Evolutionary conservation across 2,329 filamentous ascomycete species (phyloP).

Genomic region (Aspergillus sp.): DNA sequence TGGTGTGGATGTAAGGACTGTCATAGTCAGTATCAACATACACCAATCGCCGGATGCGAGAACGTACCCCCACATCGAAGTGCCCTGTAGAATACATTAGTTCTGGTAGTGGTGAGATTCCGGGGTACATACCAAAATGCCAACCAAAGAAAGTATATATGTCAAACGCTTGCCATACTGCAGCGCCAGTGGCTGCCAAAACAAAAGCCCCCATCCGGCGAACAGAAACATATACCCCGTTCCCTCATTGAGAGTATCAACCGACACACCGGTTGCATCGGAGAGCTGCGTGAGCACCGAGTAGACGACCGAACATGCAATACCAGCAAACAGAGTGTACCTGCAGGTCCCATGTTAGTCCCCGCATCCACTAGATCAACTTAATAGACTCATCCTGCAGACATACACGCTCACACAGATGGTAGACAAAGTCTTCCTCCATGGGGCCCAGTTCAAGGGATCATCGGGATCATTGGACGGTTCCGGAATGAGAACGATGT

Average conservation of each 20-base stretch:
- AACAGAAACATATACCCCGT: conserved; percentile 46
- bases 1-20: conserved; percentile 35
- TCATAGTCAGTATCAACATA: background rate
- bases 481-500: conserved; percentile 46
- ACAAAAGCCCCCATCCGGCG: conserved; percentile 48
- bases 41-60: background rate
- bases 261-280: conserved; percentile 37
- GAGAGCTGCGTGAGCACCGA: conserved; percentile 42
- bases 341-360: conserved; percentile 21
- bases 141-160: conserved; percentile 36
- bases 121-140: conserved; percentile 30
- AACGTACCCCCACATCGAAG: conserved; percentile 37
- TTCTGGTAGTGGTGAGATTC: background rate
- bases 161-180: conserved; percentile 46
- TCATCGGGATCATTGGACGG: conserved; percentile 51
- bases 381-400: background rate
- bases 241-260: conserved; percentile 39
- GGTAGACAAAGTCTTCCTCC: conserved; percentile 47
- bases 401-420: conserved; percentile 45
- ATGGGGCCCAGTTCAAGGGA: conserved; percentile 49
- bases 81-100: conserved; percentile 18
- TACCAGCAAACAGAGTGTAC: conserved; percentile 42
- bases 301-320: conserved; percentile 41
- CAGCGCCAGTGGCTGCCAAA: conserved; percentile 52
- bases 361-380: too few relatives aligned